Conservation (phyloP, 345 rosid species). For the Eutrema japonicum region DNA sequence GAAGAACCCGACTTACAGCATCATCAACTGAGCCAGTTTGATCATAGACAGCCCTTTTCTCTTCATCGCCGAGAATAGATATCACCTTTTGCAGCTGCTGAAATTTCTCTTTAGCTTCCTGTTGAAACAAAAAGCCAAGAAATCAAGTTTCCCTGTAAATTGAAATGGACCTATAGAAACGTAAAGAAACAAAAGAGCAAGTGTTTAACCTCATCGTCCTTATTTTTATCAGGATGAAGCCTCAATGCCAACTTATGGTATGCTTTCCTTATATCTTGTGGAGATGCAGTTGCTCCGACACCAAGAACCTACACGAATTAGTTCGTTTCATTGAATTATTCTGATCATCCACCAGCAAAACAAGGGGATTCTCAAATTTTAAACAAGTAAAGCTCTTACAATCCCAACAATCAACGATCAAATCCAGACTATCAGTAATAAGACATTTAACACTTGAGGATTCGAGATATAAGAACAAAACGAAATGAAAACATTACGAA, state of each 20-base stretch:
- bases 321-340: background rate
- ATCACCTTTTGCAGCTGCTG: conserved; percentile 96
- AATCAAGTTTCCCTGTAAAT: conserved; percentile 43
- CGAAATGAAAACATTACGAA: background rate
- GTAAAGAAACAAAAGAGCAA: background rate
- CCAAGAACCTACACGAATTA: conserved; percentile 68
- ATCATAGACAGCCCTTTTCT: conserved; percentile 79
- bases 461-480: background rate
- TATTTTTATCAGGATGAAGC: conserved; percentile 95
- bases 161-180: background rate
- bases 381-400: background rate
- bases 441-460: background rate
- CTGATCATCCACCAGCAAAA: background rate
- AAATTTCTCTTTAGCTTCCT: conserved; percentile 97
- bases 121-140: background rate
- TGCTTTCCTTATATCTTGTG: conserved; percentile 88
- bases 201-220: conserved; percentile 69
- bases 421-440: background rate
- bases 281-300: conserved; percentile 62
- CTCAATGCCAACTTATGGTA: conserved; percentile 80
- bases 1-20: conserved; percentile 62
- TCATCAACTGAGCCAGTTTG: conserved; percentile 91
- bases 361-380: conserved; percentile 16
- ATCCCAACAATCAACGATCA: conserved; percentile 5
- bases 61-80: conserved; percentile 85